These are phyloP conservation scores for Fusarium sp. DNA, from an alignment of 2,329 filamentous ascomycete genomes.

Conservation along the genomic window DNA sequence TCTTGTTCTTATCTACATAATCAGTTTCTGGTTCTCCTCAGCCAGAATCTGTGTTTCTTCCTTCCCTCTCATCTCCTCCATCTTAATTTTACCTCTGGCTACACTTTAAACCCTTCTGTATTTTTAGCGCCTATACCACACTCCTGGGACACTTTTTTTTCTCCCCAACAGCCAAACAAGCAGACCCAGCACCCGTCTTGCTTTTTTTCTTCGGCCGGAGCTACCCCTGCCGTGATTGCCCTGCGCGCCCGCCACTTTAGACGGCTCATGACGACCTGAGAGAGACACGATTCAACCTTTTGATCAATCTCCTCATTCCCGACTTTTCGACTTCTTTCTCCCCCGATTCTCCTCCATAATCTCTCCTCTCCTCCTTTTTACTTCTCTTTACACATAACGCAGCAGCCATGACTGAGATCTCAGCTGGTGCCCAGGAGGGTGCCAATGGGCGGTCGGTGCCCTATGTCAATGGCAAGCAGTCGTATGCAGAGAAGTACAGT, in stretches of 20 bases:
- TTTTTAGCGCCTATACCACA: conserved; percentile 46
- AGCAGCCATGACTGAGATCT: conserved; percentile 62
- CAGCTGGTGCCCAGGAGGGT: conserved; percentile 54
- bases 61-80: conserved; percentile 20
- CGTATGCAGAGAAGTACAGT: conserved; percentile 83
- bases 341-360: conserved; percentile 32
- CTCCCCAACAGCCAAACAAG: conserved; percentile 37
- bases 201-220: conserved; percentile 41
- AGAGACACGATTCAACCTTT: conserved; percentile 30
- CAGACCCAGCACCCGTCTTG: conserved; percentile 23
- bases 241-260: conserved; percentile 32
- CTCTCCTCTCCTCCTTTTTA: conserved; percentile 12
- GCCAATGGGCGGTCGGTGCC: conserved; percentile 63
- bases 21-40: conserved; percentile 27
- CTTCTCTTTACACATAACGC: conserved; percentile 35
- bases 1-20: conserved; percentile 32
- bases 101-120: conserved; percentile 40
- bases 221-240: conserved; percentile 42
- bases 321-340: conserved; percentile 21
- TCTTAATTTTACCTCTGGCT: conserved; percentile 29
- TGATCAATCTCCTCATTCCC: conserved; percentile 31
- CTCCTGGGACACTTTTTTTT: conserved; percentile 27
- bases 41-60: conserved; percentile 24
- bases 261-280: conserved; percentile 48
- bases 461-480: conserved; percentile 67